Base-by-base conservation (phyloP, 2,329 filamentous ascomycete species). In the Sphaerulina vaccinii region DNA sequence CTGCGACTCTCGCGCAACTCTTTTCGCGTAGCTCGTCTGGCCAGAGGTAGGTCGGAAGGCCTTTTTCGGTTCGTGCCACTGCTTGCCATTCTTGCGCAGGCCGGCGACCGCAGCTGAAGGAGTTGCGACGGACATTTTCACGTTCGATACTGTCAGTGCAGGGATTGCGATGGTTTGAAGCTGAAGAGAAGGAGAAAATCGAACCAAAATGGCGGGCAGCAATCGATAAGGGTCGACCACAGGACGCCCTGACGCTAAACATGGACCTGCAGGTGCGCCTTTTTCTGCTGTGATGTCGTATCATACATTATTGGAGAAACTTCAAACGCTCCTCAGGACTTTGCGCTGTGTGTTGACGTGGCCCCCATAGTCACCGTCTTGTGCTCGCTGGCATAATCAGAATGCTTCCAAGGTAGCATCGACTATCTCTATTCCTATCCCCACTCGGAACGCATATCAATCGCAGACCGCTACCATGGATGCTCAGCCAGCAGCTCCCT, bases 51-150 rank as follows among this genome's bases (percentile, higher is more conserved):
- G 92, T 33, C 93, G 86, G 72, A 97, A 97, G 1, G 93, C 84
- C 57, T 86, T 88, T 70, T 90, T 92, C 22, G 81, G 78, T 47
- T 80, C 77, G 69, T 95, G 90, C 93, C 93, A 99, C 76, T 95
- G 88, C 76, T 97, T 96, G 69, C 93, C 93, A 76, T 95, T 96
- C 71, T 86, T 87, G 64, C 89, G 87, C 80, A 93, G 86, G 58
- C 89, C 71, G 73, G 74, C 50, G 66, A 54, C 50, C 22, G 60
- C 18, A 27, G 24, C 33, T 16, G 47, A 24, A 24, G 47, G 11
- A 18, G 39, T 36, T n/a, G 68, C 68, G 62, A 65, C 22, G 15
- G 61, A 58, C 57, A 51, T 69, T 54, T 39, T 45, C 19, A 48
- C 43, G 24, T 50, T 33, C 57, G 59, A 58, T 22, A 13, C 15